Evolutionary conservation across 208 protist species (phyloP).

Genomic region (Acanthamoeba divionensis): DNA sequence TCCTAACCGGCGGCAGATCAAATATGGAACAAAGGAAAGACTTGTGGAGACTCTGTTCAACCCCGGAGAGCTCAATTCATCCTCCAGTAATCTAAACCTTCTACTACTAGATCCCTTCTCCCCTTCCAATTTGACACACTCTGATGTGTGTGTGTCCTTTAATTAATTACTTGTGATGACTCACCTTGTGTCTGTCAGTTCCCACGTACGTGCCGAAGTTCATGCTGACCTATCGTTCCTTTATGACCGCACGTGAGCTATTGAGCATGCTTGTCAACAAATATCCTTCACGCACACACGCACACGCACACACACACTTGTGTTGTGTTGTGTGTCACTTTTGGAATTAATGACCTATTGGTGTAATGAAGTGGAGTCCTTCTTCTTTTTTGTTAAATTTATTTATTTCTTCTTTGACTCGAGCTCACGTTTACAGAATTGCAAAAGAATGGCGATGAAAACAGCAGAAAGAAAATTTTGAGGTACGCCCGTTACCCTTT

Average conservation of each 20-base stretch:
- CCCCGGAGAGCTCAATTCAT: conserved; percentile 1
- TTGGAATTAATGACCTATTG: too few relatives aligned
- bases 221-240: conserved; percentile 9
- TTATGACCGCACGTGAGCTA: neutral
- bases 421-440: neutral
- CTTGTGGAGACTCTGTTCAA: neutral
- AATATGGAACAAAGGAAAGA: conserved; percentile 1
- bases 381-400: neutral
- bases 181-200: neutral
- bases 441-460: conserved; percentile 31
- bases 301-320: too few relatives aligned
- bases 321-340: too few relatives aligned
- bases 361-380: too few relatives aligned
- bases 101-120: neutral
- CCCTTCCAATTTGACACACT: neutral
- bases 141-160: neutral
- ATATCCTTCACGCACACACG: neutral
- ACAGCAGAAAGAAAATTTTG: conserved; percentile 10
- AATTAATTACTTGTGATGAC: neutral
- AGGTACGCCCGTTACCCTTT: neutral
- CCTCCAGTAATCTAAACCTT: neutral
- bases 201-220: conserved; percentile 29
- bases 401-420: neutral
- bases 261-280: neutral
- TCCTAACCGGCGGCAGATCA: neutral